Percentiles rank a stretch among this genome's conserved stretches.
Conservation (phyloP, 192 early-diverging fungal genomes). For the Oehlia diaphana region DNA sequence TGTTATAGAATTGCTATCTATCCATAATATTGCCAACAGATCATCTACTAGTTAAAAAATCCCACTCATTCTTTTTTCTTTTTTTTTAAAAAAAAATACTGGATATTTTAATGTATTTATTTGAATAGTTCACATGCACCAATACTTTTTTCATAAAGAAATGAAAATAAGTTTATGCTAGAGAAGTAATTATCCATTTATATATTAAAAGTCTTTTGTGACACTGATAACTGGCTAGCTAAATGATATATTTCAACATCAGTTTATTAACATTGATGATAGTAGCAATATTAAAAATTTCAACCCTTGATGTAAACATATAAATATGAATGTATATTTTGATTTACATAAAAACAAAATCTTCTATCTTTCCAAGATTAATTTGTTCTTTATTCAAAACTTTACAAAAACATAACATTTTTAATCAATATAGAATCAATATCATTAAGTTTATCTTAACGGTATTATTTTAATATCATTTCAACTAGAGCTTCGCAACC, state of each 20-base stretch:
- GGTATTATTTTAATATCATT: too few relatives aligned
- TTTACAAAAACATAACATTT: too few relatives aligned
- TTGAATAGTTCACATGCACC: constrained; percentile 26
- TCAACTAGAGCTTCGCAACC: too few relatives aligned
- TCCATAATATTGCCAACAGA: constrained; percentile 17
- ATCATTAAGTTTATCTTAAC: too few relatives aligned
- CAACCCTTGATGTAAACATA: constrained; percentile 14
- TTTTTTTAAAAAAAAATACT: background rate
- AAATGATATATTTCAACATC: constrained; percentile 24
- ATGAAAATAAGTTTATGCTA: constrained; percentile 28
- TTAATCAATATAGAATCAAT: too few relatives aligned
- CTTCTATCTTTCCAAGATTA: constrained; percentile 34
- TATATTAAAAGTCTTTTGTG: constrained; percentile 24
- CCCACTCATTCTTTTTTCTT: constrained; percentile 12
- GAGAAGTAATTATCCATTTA: constrained; percentile 42
- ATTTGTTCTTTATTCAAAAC: constrained; percentile 31
- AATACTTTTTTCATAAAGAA: constrained; percentile 13
- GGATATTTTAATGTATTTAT: constrained; percentile 17
- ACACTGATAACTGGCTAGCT: background rate
- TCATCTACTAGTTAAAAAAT: constrained; percentile 12
- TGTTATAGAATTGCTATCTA: constrained; percentile 27
- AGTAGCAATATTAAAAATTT: constrained; percentile 4
- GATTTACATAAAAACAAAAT: constrained; percentile 33
- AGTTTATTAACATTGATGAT: constrained; percentile 17
- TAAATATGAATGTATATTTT: constrained; percentile 20